Evolutionary conservation across 1,284 basidiomycete species (phyloP).

Genomic region (Rhizoctonia solani): DNA sequence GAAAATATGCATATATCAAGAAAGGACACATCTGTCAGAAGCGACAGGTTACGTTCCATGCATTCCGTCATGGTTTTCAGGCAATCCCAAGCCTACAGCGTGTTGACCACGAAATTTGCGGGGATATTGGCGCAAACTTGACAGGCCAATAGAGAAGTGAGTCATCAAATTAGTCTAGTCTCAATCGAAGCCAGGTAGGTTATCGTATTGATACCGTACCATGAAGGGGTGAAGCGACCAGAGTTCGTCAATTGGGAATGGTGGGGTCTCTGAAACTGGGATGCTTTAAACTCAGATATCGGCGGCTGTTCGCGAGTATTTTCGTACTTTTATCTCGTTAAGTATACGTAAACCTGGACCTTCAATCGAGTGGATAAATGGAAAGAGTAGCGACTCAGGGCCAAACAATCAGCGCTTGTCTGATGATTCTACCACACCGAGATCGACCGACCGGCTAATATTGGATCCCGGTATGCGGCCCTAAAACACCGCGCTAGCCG

Average conservation of each 20-base stretch:
- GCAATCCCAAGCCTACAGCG: no score
- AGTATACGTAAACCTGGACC: neutral
- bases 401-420: conserved; percentile 1
- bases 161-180: no score
- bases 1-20: no score
- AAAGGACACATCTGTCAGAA: no score
- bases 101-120: no score
- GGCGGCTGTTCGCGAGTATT: neutral
- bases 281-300: neutral
- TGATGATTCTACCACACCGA: neutral
- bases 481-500: neutral
- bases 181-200: no score
- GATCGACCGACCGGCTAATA: neutral
- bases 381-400: neutral
- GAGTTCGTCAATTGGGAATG: neutral
- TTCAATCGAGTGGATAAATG: neutral
- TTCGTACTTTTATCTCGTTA: neutral
- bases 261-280: neutral
- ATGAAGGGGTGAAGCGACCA: neutral
- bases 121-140: no score
- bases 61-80: no score
- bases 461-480: neutral
- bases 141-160: no score
- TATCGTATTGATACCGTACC: no score
- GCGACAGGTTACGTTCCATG: no score